Percentiles rank a stretch among this genome's conserved stretches.
These are phyloP conservation scores for Tetrapyrgos nigripes DNA, from an alignment of 1,284 basidiomycete genomes.

Conservation along the genomic window DNA sequence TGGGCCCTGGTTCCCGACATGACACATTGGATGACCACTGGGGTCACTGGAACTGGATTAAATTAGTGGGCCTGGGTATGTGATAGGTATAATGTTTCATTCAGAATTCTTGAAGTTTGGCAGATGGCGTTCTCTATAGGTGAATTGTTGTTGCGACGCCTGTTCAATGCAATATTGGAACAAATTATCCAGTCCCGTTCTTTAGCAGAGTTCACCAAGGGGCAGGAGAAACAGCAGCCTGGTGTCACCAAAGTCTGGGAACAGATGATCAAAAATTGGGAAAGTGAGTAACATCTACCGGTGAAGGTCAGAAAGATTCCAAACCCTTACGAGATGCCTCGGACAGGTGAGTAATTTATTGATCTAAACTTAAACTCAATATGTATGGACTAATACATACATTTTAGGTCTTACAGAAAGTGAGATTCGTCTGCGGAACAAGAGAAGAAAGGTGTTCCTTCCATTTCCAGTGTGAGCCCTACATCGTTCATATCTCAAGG, in stretches of 20 bases:
- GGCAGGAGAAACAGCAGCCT: constrained; percentile 2
- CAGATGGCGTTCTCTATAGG: neutral
- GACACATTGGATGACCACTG: constrained; percentile 36
- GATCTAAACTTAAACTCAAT: neutral
- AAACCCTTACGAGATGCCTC: constrained; percentile 28
- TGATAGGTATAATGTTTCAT: neutral
- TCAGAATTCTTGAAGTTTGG: neutral
- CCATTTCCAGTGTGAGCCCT: constrained; percentile 1
- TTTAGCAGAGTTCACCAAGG: neutral
- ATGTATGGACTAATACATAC: neutral
- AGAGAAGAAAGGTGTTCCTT: too few species aligned
- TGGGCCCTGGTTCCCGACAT: constrained; percentile 27
- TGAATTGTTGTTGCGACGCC: neutral
- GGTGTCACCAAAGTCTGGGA: constrained; percentile 21
- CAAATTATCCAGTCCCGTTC: neutral
- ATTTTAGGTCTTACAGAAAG: constrained; percentile 14
- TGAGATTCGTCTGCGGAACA: constrained; percentile 12
- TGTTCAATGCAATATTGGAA: neutral
- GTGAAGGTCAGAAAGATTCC: neutral
- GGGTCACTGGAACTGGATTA: constrained; percentile 35
- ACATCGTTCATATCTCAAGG: constrained; percentile 16
- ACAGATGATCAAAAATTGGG: constrained; percentile 27
- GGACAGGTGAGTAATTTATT: constrained; percentile 1
- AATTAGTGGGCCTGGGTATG: constrained; percentile 20
- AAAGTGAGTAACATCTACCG: constrained; percentile 18